Evolutionary conservation across 306 rosid species (phyloP).

Genomic region (Morella rubra): DNA sequence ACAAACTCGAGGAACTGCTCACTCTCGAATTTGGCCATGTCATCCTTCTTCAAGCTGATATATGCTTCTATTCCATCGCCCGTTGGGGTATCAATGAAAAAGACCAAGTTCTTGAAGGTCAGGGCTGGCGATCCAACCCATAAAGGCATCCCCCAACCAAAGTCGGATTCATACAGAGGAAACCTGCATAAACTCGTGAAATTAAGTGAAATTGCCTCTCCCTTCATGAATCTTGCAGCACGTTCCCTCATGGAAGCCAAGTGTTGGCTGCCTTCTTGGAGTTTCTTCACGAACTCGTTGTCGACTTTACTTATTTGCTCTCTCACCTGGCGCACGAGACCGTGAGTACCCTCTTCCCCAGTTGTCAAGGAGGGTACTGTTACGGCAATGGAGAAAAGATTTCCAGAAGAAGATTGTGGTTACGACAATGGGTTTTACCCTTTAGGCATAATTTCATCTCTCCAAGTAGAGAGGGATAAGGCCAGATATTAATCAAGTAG

Average conservation of each 20-base stretch:
- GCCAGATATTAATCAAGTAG: too few relatives aligned
- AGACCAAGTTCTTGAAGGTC: slow-evolving; percentile 43
- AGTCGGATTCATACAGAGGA: slow-evolving; percentile 57
- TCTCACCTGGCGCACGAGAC: slow-evolving; percentile 26
- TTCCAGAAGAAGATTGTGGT: slow-evolving; percentile 38
- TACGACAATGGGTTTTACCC: too few relatives aligned
- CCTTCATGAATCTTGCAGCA: slow-evolving; percentile 25
- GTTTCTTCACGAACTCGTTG: slow-evolving; percentile 25
- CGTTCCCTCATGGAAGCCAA: slow-evolving; percentile 22
- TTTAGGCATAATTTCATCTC: too few relatives aligned
- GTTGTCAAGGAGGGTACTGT: slow-evolving; percentile 16
- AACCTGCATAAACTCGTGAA: slow-evolving; percentile 49
- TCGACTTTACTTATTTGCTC: slow-evolving; percentile 37
- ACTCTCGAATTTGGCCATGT: slow-evolving; percentile 47
- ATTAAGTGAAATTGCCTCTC: slow-evolving; percentile 32
- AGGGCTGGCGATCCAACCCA: slow-evolving; percentile 48
- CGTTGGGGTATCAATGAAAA: slow-evolving; percentile 40
- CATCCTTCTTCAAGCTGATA: slow-evolving; percentile 41
- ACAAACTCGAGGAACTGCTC: slow-evolving; percentile 30
- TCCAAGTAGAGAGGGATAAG: too few relatives aligned
- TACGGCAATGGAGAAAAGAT: slow-evolving; percentile 27
- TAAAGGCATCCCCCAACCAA: slow-evolving; percentile 60
- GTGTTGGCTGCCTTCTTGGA: slow-evolving; percentile 23
- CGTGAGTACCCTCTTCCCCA: slow-evolving; percentile 7
- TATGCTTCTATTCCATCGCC: slow-evolving; percentile 54